Base-by-base conservation (phyloP, 2,329 filamentous ascomycete genomes). In the Fonsecaea pedrosoi region DNA sequence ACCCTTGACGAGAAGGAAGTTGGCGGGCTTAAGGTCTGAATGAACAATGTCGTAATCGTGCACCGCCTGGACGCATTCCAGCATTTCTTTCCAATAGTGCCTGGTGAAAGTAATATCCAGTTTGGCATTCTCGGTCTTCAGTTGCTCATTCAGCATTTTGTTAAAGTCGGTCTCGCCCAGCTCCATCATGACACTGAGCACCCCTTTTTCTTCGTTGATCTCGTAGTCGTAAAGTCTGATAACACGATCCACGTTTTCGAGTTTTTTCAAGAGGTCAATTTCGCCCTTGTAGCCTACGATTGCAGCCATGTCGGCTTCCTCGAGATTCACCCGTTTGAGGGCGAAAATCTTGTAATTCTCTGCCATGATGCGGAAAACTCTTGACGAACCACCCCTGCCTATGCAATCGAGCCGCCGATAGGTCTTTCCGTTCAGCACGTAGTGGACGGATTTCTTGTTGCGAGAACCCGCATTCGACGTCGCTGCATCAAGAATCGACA, bases 11-110 rank as follows among this genome's bases (percentile, higher is more conserved):
- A 98, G 85, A 30, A 99, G 90, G 77, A 99, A 99, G 77, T 99
- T 99, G 74, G 94, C 94, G 0, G 95, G 95, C 79, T 99, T 99
- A 42, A 99, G 84, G 76, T 99, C 95, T 0, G 93, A 97, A 80
- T 99, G 95, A 2, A 99, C 95, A 70, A 99, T 94, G 75, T 97
- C 93, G 77, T 90, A 85, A 12, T 90, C 87, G 76, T 99, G 95
- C 0, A 99, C 93, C 0, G 94, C 88, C 72, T 92, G 87, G 5
- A 99, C 88, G 76, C 95, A 98, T 78, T 97, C 93, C 18, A 99
- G 89, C 95, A 99, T 99, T 80, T 99, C 95, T 78, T 96, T 95
- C 95, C 95, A 99, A 83, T 97, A 97, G 80, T 92, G 96, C n/a
- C 95, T 90, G 12, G 95, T 92, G 77, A 98, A 97, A 61, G 90